These are phyloP conservation scores for Phaeomoniella chlamydospora DNA, from an alignment of 2,329 filamentous ascomycete species.

Conservation along the genomic window DNA sequence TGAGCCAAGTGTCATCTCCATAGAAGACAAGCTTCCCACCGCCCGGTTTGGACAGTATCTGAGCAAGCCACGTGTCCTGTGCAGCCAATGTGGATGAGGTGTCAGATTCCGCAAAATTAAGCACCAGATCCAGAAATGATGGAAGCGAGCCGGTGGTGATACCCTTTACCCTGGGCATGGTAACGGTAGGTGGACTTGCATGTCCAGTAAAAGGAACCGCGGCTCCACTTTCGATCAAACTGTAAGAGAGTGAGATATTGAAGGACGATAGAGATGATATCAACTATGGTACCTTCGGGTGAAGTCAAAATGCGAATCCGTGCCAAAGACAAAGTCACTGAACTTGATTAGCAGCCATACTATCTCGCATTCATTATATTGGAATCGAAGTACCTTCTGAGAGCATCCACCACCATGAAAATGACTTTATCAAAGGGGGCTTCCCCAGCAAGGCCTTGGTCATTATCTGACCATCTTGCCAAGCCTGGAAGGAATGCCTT, in stretches of 20 bases:
- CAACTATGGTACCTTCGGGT: constrained; percentile 56
- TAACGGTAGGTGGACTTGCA: constrained; percentile 92
- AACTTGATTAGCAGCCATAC: constrained; percentile 10
- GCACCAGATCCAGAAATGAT: constrained; percentile 89
- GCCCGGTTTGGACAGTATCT: constrained; percentile 58
- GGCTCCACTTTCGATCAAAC: constrained; percentile 66
- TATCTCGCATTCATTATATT: too few relatives aligned
- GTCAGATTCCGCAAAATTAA: constrained; percentile 92
- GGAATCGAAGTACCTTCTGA: constrained; percentile 53
- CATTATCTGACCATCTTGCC: constrained; percentile 46
- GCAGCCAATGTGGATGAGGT: constrained; percentile 72
- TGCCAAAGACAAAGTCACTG: constrained; percentile 85
- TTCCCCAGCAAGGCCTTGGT: constrained; percentile 41
- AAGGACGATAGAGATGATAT: constrained; percentile 2
- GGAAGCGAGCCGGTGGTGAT: constrained; percentile 97
- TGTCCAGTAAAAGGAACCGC: constrained; percentile 91
- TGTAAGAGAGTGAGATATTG: constrained; percentile 23
- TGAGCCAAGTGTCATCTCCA: constrained; percentile 96
- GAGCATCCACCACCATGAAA: constrained; percentile 95
- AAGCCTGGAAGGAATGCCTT: constrained; percentile 84
- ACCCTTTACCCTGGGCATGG: constrained; percentile 94
- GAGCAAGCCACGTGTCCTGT: constrained; percentile 93
- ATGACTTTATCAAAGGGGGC: constrained; percentile 77
- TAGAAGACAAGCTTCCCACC: constrained; percentile 78
- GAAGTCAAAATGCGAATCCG: constrained; percentile 67